Conservation (phyloP, 2,329 filamentous ascomycete genomes). For the Xylaria arbuscula region DNA sequence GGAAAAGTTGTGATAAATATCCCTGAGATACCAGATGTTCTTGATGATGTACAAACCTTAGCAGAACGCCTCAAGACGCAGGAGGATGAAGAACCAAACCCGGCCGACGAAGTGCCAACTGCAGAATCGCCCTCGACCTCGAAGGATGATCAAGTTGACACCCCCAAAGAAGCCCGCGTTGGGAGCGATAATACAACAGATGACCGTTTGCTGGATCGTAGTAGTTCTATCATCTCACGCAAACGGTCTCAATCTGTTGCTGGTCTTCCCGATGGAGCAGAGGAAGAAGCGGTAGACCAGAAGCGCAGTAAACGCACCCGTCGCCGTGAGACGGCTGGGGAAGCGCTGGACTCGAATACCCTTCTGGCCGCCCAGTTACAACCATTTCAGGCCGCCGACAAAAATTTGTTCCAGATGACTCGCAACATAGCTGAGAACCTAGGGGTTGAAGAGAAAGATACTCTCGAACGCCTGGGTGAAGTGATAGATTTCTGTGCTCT, state of each 20-base stretch:
- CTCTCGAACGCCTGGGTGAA: conserved; percentile 60
- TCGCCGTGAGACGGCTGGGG: conserved; percentile 66
- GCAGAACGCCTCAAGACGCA: conserved; percentile 42
- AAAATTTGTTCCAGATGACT: conserved; percentile 65
- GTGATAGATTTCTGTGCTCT: conserved; percentile 63
- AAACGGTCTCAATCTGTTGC: conserved; percentile 73
- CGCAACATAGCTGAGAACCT: conserved; percentile 67
- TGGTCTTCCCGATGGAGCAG: conserved; percentile 65
- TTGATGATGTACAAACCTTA: conserved; percentile 47
- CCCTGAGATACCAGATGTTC: conserved; percentile 50
- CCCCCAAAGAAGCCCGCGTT: conserved; percentile 50
- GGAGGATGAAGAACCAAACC: conserved; percentile 29
- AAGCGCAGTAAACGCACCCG: conserved; percentile 75
- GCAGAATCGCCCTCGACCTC: conserved; percentile 32
- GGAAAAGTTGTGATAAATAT: conserved; percentile 52
- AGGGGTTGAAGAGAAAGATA: conserved; percentile 62
- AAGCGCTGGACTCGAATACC: conserved; percentile 63
- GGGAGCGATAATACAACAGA: conserved; percentile 49
- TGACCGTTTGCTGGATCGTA: conserved; percentile 52
- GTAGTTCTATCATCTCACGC: conserved; percentile 58
- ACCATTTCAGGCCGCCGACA: conserved; percentile 67
- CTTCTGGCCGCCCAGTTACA: conserved; percentile 66
- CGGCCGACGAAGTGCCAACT: conserved; percentile 19
- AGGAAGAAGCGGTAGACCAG: conserved; percentile 67
- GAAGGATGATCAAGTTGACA: conserved; percentile 54